A percentile compares a stretch with the other conserved stretches of the same genome.
phyloP scores from a whole-genome alignment of 192 early-diverging fungal genomes.

The Chytriomyces sp. region DNA sequence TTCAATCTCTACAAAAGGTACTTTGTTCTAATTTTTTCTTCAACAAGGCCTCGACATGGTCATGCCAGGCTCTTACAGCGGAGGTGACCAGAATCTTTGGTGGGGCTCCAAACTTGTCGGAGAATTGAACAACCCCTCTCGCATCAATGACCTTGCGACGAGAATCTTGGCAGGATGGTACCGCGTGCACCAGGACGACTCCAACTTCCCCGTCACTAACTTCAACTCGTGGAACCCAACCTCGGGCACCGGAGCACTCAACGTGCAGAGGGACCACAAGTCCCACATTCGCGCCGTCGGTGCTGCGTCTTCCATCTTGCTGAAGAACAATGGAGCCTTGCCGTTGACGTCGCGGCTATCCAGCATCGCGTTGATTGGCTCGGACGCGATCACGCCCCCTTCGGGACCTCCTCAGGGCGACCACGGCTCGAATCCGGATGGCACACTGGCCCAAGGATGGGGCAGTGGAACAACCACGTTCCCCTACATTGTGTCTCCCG shows the following conservation, averaged over 20 bases:
- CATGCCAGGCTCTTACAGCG: constrained; percentile 50
- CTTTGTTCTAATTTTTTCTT: constrained; percentile 46
- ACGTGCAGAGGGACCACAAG: constrained; percentile 46
- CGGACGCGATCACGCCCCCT: constrained; percentile 5
- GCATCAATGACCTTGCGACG: constrained; percentile 58
- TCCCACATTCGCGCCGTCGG: constrained; percentile 47
- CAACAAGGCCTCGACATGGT: constrained; percentile 54
- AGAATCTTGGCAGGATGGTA: constrained; percentile 52
- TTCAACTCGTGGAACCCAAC: constrained; percentile 38
- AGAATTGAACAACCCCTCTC: background rate
- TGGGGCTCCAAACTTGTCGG: background rate
- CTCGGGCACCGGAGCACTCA: background rate
- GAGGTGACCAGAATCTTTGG: background rate
- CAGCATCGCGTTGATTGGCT: constrained; percentile 1
- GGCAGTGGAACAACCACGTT: constrained; percentile 54
- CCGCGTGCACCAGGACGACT: constrained; percentile 36
- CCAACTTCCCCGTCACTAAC: constrained; percentile 44
- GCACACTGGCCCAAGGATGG: constrained; percentile 53
- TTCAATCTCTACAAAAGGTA: too few relatives aligned
- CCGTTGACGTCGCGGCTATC: constrained; percentile 28
- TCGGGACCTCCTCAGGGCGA: background rate
- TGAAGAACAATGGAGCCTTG: constrained; percentile 51
- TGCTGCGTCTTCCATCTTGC: constrained; percentile 49
- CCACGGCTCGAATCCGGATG: constrained; percentile 14
- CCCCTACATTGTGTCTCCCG: constrained; percentile 46